Percentiles rank a stretch among this genome's conserved stretches.
phyloP scores from a whole-genome alignment of 495 filamentous ascomycete genomes.

The Clavariopsis aquatica region DNA sequence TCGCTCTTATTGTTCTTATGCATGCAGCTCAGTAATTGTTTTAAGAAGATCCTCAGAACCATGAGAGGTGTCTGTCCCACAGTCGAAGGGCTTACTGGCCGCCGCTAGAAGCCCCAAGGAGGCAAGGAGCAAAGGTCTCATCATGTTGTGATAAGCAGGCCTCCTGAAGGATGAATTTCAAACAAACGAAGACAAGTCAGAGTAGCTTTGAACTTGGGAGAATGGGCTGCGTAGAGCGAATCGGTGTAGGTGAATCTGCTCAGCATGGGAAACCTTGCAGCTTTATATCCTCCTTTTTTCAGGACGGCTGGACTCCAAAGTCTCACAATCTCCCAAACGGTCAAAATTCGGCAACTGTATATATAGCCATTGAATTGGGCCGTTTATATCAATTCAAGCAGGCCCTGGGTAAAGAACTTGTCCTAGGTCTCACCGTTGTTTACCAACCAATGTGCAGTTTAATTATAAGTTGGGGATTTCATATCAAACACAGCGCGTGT shows the following conservation, averaged over 20 bases:
- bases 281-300: constrained; percentile 27
- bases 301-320: constrained; percentile 24
- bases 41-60: constrained; percentile 39
- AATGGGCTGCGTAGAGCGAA: not conserved
- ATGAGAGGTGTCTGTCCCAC: constrained; percentile 39
- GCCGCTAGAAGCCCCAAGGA: constrained; percentile 30
- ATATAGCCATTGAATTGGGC: constrained; percentile 8
- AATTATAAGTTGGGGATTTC: constrained; percentile 3
- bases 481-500: constrained; percentile 4
- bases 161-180: constrained; percentile 6
- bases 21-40: constrained; percentile 38
- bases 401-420: not conserved
- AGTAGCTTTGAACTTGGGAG: not conserved
- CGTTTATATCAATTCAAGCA: constrained; percentile 3
- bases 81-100: constrained; percentile 43
- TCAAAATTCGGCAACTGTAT: constrained; percentile 16
- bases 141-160: constrained; percentile 7
- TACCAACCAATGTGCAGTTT: constrained; percentile 10
- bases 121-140: constrained; percentile 34
- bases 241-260: constrained; percentile 6
- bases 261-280: not conserved
- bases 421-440: not conserved
- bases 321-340: constrained; percentile 22
- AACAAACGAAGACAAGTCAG: not conserved
- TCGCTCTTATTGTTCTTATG: constrained; percentile 18